Base-by-base conservation (phyloP, 1,284 basidiomycete species). In the Rhizoctonia solani region DNA sequence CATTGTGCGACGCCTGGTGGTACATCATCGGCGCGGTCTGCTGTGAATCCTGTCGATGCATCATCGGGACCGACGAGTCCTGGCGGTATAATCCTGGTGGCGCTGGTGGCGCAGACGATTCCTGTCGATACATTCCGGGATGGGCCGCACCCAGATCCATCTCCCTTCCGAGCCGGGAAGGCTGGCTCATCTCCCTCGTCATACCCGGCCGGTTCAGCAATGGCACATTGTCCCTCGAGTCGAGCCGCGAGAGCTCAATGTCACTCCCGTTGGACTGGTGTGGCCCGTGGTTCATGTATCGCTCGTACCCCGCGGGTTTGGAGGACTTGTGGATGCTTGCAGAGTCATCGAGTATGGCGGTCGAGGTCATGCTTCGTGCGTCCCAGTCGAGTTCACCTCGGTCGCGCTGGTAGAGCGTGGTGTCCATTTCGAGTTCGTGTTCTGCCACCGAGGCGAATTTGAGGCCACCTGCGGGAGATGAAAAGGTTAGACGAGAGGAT, bases 311-410 rank as follows among this genome's bases (percentile, higher is more conserved):
- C 19, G 56, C 9, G 9, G 56, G 56, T 16, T 61, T 61, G n/a
- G n/a, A n/a, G 44, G 44, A 25, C 21, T 61, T 42, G 19, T 42
- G 50, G 5, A 61, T 61, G 13, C 44, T 49, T 9, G 42, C 44
- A 2, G 56, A 34, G 46, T 61, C 66, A 34, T 67, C 67, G 37
- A 71, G 47, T 46, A 69, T 55, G 11, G 72, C 58, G n/a, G 66
- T 68, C 16, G 89, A 87, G 8, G 86, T 80, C 61, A 90, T 80
- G 0, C 89, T 91, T 13, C 85, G 84, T 46, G 81, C 79, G 72
- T 92, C 90, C 90, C 89, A 92, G 72, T 92, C 90, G 59, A 85
- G 73, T 73, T 92, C 90, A 47, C 89, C 90, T 69, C 88, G 81
- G 74, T 92, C 90, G 27, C 89, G 86, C 71, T 82, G 82, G 72